phyloP scores from a whole-genome alignment of 2,329 filamentous ascomycete species.

The Helotiales sp. region DNA sequence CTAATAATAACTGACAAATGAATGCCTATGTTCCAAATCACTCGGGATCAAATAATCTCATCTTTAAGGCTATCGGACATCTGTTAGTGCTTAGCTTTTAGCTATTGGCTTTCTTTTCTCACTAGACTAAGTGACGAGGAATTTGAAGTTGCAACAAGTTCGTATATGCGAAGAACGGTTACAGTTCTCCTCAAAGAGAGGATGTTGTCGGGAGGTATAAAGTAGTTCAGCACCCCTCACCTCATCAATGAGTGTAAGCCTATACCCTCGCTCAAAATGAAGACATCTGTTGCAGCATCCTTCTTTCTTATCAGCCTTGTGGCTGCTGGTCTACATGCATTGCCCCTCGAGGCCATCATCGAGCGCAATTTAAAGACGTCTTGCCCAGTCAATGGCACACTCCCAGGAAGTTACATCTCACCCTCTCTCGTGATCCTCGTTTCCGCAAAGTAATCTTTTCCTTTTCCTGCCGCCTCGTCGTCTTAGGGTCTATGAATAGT shows the following conservation, averaged over 20 bases:
- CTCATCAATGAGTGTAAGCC: too few relatives aligned
- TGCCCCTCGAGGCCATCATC: neutral
- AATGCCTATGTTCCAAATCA: too few relatives aligned
- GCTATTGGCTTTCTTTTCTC: too few relatives aligned
- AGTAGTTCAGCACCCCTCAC: too few relatives aligned
- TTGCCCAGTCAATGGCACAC: slow-evolving; percentile 13
- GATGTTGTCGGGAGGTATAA: neutral
- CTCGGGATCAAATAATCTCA: too few relatives aligned
- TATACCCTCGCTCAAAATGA: neutral
- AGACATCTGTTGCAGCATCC: neutral
- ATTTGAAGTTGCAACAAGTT: too few relatives aligned
- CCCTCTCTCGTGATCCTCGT: slow-evolving; percentile 16
- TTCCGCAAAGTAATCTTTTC: neutral
- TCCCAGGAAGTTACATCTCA: slow-evolving; percentile 5
- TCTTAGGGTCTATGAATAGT: too few relatives aligned
- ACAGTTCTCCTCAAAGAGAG: too few relatives aligned
- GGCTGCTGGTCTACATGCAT: neutral
- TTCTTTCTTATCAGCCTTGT: neutral
- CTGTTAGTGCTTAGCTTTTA: neutral
- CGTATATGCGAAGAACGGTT: too few relatives aligned
- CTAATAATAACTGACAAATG: too few relatives aligned
- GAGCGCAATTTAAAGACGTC: neutral
- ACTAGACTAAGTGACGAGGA: too few relatives aligned
- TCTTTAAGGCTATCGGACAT: neutral
- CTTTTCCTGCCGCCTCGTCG: neutral